Percentiles rank a stretch among this genome's conserved stretches.
Conservation (phyloP, 345 rosid species). For the Balakata baccata region DNA sequence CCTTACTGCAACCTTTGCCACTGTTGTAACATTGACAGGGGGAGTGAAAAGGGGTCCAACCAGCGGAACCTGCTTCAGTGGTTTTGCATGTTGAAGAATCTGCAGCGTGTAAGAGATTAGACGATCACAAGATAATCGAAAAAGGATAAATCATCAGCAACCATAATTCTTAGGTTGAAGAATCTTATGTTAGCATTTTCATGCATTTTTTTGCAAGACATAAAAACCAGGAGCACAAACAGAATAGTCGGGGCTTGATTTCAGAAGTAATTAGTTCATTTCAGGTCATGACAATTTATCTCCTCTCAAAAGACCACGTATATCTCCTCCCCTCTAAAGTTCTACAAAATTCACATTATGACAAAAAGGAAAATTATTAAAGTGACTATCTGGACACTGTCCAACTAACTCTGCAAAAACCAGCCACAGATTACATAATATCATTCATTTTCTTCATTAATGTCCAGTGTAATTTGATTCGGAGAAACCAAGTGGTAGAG, state of each 20-base stretch:
- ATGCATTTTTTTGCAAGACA: background rate
- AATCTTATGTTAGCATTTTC: background rate
- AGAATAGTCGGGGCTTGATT: background rate
- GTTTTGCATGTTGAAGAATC: conserved; percentile 53
- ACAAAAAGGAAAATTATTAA: background rate
- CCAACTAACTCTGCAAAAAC: background rate
- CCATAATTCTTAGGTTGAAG: background rate
- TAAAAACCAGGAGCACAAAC: background rate
- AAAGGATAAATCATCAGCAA: too few relatives aligned
- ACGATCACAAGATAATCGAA: background rate
- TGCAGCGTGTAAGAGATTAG: conserved; percentile 5
- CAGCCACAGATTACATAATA: background rate
- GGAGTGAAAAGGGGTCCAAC: conserved; percentile 55
- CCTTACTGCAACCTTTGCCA: conserved; percentile 53
- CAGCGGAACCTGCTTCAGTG: conserved; percentile 51
- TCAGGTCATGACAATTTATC: background rate
- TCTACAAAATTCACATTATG: too few relatives aligned
- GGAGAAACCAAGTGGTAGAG: background rate
- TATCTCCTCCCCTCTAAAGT: background rate
- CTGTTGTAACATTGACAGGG: conserved; percentile 45
- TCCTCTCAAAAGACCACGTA: background rate
- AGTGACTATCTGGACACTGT: too few relatives aligned
- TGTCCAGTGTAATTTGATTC: background rate
- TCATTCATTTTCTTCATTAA: background rate
- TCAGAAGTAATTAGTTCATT: background rate